Conservation (phyloP, 2,329 filamentous ascomycete genomes). For the Esteya vermicola region DNA sequence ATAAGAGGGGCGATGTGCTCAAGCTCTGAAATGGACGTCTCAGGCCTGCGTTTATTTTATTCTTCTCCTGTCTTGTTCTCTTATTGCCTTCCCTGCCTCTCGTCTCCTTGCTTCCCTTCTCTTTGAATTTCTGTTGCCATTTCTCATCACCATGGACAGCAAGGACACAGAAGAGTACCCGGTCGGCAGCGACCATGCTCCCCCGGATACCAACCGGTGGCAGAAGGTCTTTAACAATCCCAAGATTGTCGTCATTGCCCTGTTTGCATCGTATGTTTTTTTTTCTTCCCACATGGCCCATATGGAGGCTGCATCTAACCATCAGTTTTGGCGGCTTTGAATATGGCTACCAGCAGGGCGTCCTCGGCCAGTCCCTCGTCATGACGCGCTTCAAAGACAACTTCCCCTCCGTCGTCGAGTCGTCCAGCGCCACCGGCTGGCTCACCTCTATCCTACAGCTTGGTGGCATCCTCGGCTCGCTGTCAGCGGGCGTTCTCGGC, state of each 20-base stretch:
- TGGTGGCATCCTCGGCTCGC: constrained; percentile 32
- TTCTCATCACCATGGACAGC: not conserved
- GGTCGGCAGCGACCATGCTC: not conserved
- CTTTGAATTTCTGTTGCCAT: not conserved
- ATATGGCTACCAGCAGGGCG: constrained; percentile 40
- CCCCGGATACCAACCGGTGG: constrained; percentile 15
- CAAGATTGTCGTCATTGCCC: constrained; percentile 23
- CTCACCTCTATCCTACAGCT: constrained; percentile 36
- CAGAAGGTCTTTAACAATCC: constrained; percentile 19
- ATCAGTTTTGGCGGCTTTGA: constrained; percentile 33
- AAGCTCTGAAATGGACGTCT: not conserved
- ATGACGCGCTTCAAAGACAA: constrained; percentile 35
- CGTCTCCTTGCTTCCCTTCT: not conserved
- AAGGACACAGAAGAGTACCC: not conserved
- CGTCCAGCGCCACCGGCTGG: constrained; percentile 33
- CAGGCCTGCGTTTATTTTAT: not conserved
- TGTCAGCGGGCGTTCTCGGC: constrained; percentile 30
- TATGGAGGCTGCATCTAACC: not conserved
- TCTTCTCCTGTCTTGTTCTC: not conserved
- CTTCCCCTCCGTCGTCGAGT: constrained; percentile 31
- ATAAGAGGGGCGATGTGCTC: not conserved
- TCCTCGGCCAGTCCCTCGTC: constrained; percentile 37
- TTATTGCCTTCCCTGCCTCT: not conserved
- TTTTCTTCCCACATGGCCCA: too few relatives aligned
- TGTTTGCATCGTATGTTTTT: constrained; percentile 25